Evolutionary conservation across 1,284 basidiomycete species (phyloP), one percentile per base, ranked within the genome.

Genomic region (Wallemia hederae): DNA sequence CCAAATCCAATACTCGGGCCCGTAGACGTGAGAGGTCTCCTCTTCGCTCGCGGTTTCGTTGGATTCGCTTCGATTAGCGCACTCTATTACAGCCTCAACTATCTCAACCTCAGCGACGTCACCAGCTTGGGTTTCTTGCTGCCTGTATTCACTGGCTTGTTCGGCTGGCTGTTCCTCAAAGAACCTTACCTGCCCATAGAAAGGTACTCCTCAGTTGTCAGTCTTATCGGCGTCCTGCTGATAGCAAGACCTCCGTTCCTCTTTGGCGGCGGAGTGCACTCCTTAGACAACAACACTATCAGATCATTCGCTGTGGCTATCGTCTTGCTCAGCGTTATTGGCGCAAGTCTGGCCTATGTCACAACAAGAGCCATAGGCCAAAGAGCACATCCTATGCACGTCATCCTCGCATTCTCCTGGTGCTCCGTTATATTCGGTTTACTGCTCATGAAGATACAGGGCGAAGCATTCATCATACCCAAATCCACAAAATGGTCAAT

Each of bases 101-200:
- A 77, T 63, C 73, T 83, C 24, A 79, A 81, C 0, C 72, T 87
- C 0, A 82, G 81, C 14, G 85, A 88, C 67, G 78, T 81, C 0
- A 81, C 80, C 0, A 81, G 84, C 17, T 73, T 90, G 59, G 80
- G 80, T 0, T 88, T 87, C 71, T 74, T 90, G 9, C 70, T 77
- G 0, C 86, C 86, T 0, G 75, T 80, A 61, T 74, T 76, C 11
- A 84, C 82, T 0, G 80, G 78, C 0, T 67, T 86, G n/a, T 71
- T 80, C 1, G 85, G 80, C 0, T 78, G 77, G 3, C 62, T 86
- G 1, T 73, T 87, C 25, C 72, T 90, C 7, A 74, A 76, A 19
- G 85, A 89, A 67, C 71, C 69, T 0, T 79, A 58, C 24, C 56
- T 58, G 11, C 56, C 56, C 14, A 27, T 58, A 26, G 56, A 58